Base-by-base conservation (phyloP, 805 yeast species). In the Ascoidea rubescens region DNA sequence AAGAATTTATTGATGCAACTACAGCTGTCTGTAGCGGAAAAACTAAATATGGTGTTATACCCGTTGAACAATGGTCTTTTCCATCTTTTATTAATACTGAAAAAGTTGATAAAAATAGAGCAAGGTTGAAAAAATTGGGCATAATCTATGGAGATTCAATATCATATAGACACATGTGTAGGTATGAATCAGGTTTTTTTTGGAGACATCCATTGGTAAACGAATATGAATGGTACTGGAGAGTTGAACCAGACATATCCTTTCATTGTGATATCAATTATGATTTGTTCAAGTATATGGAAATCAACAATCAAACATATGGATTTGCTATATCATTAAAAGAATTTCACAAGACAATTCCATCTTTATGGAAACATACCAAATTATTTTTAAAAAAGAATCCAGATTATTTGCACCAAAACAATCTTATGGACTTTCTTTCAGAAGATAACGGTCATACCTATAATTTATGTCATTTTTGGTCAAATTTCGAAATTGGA, bases 231-330 rank as follows among this genome's bases (percentile, higher is more conserved):
- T 91, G 84, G 74, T 91, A 90, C 69, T 89, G 96, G 80, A 75
- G 99, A 57, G 96, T 91, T 10, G 99, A 91, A 65, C 99, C 99
- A 0, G 90, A 82, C 56, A 88, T 90, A 49, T 80, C 84, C 60
- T 84, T 85, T 64, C 84, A 72, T 65, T 91, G 98, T 67, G 96
- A 91, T 67, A 78, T 85, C 59, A 80, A 79, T 61, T 82, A 81
- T 70, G 99, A 91, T 65, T 88, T 96, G 6, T 91, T 91, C 70
- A 75, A 78, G 60, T 77, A 82, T 57, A 77, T 91, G 85, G 74
- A 87, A 57, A 81, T 80, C 53, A 80, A 85, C 59, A 70, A 77
- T 54, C 89, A 89, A 67, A 80, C 78, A 54, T 93, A 91, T 65
- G 95, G 96, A 2, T 91, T 89, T 67, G 87, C 90, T 45, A 83